Conservation (phyloP, 1,139 yeast genomes). For the Zygosaccharomyces pseudobailii region DNA sequence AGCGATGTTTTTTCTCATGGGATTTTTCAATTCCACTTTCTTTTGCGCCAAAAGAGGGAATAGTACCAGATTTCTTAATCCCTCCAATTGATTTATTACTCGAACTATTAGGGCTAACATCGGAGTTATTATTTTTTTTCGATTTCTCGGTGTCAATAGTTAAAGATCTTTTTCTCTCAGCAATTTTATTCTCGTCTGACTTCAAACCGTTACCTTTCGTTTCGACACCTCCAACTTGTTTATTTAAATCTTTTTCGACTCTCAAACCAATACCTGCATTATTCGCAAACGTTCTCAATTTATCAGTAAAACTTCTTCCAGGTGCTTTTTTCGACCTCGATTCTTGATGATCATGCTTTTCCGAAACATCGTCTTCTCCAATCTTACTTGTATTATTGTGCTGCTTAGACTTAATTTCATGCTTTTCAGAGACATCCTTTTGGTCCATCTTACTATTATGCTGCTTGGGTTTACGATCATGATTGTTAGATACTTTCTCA, state of each 20-base stretch:
- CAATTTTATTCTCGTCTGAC: not conserved
- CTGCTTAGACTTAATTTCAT: not conserved
- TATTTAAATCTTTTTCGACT: slow-evolving; percentile 5
- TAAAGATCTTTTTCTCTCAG: not conserved
- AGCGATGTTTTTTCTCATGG: not conserved
- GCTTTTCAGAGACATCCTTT: not conserved
- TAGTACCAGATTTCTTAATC: not conserved
- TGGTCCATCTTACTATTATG: not conserved
- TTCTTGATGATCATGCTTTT: not conserved
- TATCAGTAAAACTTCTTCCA: slow-evolving; percentile 11
- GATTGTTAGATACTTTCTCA: not conserved
- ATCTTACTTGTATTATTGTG: not conserved
- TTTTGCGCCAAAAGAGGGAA: not conserved
- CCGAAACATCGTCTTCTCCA: not conserved
- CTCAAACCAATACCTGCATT: slow-evolving; percentile 12
- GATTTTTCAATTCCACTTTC: not conserved
- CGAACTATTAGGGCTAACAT: not conserved
- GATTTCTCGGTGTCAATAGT: not conserved
- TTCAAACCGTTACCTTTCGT: not conserved
- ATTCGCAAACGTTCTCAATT: slow-evolving; percentile 10
- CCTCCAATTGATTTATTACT: not conserved
- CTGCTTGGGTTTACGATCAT: not conserved
- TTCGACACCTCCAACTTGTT: not conserved
- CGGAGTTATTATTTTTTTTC: not conserved
- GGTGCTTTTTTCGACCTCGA: not conserved